These are phyloP conservation scores for Xerocomus spinulosus DNA, from an alignment of 768 basidiomycete species.

Conservation along the genomic window DNA sequence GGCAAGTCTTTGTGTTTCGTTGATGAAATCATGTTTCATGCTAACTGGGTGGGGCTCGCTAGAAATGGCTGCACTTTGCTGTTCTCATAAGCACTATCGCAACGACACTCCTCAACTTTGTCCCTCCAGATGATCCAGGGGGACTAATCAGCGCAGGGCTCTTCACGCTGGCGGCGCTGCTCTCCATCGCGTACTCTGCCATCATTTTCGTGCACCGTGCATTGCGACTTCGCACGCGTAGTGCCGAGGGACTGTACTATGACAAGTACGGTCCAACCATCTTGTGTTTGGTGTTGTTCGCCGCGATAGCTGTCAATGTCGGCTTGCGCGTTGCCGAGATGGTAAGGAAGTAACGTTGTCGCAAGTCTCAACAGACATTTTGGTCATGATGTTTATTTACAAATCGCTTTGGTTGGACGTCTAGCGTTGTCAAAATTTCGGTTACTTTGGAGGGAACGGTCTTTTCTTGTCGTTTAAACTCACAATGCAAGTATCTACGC, in stretches of 20 bases:
- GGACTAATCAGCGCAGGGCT: conserved; percentile 84
- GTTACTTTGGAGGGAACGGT: neutral
- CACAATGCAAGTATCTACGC: neutral
- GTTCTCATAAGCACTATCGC: conserved; percentile 88
- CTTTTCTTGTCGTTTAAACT: neutral
- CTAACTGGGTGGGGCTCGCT: conserved; percentile 6
- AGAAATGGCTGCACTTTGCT: conserved; percentile 89
- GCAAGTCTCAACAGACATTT: neutral
- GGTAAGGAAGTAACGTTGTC: conserved; percentile 15
- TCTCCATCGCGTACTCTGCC: conserved; percentile 84
- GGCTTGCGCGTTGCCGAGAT: conserved; percentile 62
- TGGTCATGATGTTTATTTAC: conserved; percentile 1
- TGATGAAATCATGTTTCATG: neutral
- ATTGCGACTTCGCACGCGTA: conserved; percentile 57
- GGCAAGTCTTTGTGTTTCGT: conserved; percentile 45
- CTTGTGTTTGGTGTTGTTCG: conserved; percentile 63
- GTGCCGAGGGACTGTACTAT: conserved; percentile 80
- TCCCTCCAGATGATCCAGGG: conserved; percentile 60
- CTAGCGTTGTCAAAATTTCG: neutral
- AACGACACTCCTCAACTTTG: conserved; percentile 85
- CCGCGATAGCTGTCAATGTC: conserved; percentile 72
- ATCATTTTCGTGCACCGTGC: conserved; percentile 78
- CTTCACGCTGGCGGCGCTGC: conserved; percentile 87
- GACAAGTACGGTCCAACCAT: conserved; percentile 84
- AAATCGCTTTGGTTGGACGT: neutral